phyloP scores from a whole-genome alignment of 148 eudicot genomes.

The Persicaria maculosa region DNA sequence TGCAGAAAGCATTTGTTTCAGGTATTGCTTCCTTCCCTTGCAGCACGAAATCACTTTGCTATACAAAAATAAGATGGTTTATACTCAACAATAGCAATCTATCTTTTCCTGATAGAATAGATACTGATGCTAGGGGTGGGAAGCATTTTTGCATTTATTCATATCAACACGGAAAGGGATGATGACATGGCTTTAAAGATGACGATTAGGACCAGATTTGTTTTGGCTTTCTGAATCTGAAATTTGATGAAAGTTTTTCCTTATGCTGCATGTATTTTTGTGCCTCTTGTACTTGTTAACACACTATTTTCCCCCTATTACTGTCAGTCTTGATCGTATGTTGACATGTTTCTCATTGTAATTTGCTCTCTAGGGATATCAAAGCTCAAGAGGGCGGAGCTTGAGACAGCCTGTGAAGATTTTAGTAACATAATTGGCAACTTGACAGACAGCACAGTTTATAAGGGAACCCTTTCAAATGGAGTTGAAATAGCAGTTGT shows the following conservation, averaged over 20 bases:
- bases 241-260: not conserved
- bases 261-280: not conserved
- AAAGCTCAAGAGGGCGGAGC: conserved; percentile 68
- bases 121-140: not conserved
- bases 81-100: not conserved
- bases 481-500: conserved; percentile 90
- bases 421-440: conserved; percentile 79
- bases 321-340: not conserved
- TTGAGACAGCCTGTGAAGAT: conserved; percentile 80
- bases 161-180: not conserved
- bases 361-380: conserved; percentile 56
- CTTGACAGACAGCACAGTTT: conserved; percentile 50
- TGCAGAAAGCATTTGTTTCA: conserved; percentile 77
- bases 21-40: conserved; percentile 25
- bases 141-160: not conserved
- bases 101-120: not conserved
- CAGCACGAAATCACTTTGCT: not conserved
- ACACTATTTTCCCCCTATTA: not conserved
- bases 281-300: not conserved
- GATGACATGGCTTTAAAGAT: not conserved
- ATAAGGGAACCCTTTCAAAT: conserved; percentile 82
- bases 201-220: not conserved
- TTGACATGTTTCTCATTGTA: conserved; percentile 1
- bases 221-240: not conserved
- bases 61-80: not conserved